Base-by-base conservation (phyloP, 371 early-diverging fungal species). In the Vittaforma corneae region DNA sequence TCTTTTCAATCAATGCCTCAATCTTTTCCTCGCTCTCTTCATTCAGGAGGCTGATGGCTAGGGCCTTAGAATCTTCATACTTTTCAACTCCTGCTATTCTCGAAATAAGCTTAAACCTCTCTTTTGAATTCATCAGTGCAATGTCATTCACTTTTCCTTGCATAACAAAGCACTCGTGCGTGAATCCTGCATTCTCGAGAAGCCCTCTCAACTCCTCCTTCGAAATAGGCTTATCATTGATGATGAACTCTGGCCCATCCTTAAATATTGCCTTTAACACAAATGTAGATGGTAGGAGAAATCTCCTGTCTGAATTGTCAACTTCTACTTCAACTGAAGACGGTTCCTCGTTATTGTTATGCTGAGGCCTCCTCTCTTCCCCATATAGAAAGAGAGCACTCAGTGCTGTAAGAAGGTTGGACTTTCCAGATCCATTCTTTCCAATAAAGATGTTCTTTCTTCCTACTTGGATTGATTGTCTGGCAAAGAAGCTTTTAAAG, bases 401-500 rank as follows among this genome's bases (percentile, higher is more conserved):
- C 38, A 98, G 77, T 1, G 98, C 97, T 85, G 65, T 85, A 74
- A 98, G 92, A 77, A 98, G 92, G 79, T 93, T 98, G 77, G 90
- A 89, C 80, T 98, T 98, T 26, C 97, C 98, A 4, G 93, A 87
- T 38, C 98, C 98, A 78, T 97, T 97, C 68, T 92, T 83, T 35
- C 97, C 97, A n/a, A 76, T 38, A 22, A 80, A 57, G 3, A 80
- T 62, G 53, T 76, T 78, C 4, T 53, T 28, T 18, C 47, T 29
- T n/a, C 65, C 58, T 1, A 79, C 24, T 14, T 28, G 46, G 1
- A 78, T 34, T 18, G 28, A 2, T 24, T 56, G 45, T 33, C 56
- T 35, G 14, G 50, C 56, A 29, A 61, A 58, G 44, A 78, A 78
- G 53, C 70, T 72, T 48, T 71, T 68, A 68, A 71, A 76, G 51